These are phyloP conservation scores for Prunus yedoensis DNA, from an alignment of 331 rosid genomes.

Conservation along the genomic window DNA sequence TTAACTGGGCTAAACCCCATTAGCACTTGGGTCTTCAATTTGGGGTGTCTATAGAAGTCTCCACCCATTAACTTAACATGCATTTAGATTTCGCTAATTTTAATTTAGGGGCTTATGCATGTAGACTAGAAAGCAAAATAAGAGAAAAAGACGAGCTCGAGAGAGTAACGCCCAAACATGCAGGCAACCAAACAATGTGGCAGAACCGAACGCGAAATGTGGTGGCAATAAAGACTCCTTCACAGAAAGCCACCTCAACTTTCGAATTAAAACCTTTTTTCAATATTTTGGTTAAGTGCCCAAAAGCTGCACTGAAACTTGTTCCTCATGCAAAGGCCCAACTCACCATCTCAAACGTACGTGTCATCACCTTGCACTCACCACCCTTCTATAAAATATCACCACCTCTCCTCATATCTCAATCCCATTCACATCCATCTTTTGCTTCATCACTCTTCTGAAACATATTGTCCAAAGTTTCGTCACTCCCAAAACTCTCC, in stretches of 20 bases:
- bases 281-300: constrained; percentile 7
- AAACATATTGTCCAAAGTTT: neutral
- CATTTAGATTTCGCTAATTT: too few species aligned
- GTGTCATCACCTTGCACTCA: constrained; percentile 47
- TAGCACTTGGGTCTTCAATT: too few species aligned
- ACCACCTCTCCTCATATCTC: neutral
- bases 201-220: constrained; percentile 25
- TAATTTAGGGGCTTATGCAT: too few species aligned
- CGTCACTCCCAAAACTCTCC: neutral
- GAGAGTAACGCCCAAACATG: neutral
- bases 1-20: too few species aligned
- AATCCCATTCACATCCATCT: neutral
- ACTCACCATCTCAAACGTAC: constrained; percentile 51
- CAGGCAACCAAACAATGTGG: constrained; percentile 5
- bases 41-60: too few species aligned
- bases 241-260: constrained; percentile 12
- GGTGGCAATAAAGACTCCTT: constrained; percentile 21
- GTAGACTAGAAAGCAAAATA: too few species aligned
- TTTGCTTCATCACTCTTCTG: neutral
- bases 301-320: constrained; percentile 49
- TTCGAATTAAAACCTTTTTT: neutral
- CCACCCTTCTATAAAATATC: constrained; percentile 35
- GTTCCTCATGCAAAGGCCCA: constrained; percentile 73
- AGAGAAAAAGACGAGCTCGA: neutral
- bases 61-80: too few species aligned